Evolutionary conservation across 768 basidiomycete species (phyloP), one percentile per base, ranked within the genome.

Genomic region (Collybia mongolica): DNA sequence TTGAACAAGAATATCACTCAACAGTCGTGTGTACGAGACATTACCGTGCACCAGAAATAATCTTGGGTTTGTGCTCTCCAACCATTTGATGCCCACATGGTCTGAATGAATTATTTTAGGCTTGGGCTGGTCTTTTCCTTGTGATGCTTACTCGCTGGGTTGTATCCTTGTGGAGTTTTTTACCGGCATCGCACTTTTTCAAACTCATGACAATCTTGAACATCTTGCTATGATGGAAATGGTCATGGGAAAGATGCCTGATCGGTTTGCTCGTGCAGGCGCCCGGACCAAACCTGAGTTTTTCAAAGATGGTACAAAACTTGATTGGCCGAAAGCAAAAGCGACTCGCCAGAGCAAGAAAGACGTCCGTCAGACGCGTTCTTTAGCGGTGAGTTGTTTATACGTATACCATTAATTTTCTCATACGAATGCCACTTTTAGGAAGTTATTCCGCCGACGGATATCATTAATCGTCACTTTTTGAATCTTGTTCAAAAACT

Each of bases 201-300:
- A 99, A 69, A 98, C 97, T 0, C 97, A 98, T 62, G 96, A 98
- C 70, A 98, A 99, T 66, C 81, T 98, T 7, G 97, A 99, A 67
- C 97, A 99, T 69, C 83, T 99, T 12, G 97, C 96, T 36, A 99
- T 99, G 97, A 99, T 99, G 97, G 95, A 98, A 66, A 87, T 90
- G 66, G 97, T 98, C 35, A 98, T 98, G 90, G 96, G 96, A 51
- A 91, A 90, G 73, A 95, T 98, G 88, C 92, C 95, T 0, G 85
- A 89, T 44, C 83, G 86, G 5, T 93, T 96, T 63, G 82, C 83
- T 35, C 79, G 87, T 38, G 76, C 79, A 39, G 88, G 87, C 15
- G 82, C 86, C 7, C 79, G 88, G 41, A 82, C 84, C 44, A 95
- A 95, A 61, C 84, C 93, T 6, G 95, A 98, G 63, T 97, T 90